Percentiles rank a stretch among this genome's conserved stretches.
Conservation (phyloP, 2,329 filamentous ascomycete species). For the Tolypocladium cylindrosporum region DNA sequence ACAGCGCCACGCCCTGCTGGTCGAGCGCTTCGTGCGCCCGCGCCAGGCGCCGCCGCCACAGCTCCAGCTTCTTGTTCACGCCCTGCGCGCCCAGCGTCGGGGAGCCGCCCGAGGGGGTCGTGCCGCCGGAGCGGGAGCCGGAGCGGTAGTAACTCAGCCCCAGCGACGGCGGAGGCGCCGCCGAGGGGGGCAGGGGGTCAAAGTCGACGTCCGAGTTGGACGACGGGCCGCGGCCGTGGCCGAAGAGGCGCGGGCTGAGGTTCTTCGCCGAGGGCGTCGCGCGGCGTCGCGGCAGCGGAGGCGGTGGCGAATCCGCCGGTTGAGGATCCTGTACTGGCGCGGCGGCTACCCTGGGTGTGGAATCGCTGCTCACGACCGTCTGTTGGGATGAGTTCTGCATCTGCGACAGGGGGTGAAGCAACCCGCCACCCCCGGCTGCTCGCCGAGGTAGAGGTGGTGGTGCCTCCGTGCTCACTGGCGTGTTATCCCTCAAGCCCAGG, state of each 20-base stretch:
- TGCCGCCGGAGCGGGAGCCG: constrained; percentile 18
- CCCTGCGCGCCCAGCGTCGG: constrained; percentile 22
- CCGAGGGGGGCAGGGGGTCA: constrained; percentile 26
- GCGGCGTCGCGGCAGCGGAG: constrained; percentile 36
- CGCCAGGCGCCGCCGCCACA: constrained; percentile 61
- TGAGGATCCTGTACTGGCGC: not conserved
- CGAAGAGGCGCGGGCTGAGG: constrained; percentile 19
- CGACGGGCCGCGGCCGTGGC: constrained; percentile 18
- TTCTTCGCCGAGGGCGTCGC: constrained; percentile 26
- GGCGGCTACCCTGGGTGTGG: constrained; percentile 3
- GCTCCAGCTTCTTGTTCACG: constrained; percentile 57
- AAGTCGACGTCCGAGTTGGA: constrained; percentile 31
- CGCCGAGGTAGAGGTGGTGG: constrained; percentile 27
- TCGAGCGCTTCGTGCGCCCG: constrained; percentile 54
- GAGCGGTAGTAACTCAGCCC: constrained; percentile 14
- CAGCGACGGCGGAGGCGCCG: constrained; percentile 8
- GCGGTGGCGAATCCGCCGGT: constrained; percentile 25
- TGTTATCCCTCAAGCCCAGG: not conserved
- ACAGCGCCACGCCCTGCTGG: constrained; percentile 55
- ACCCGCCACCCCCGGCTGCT: constrained; percentile 11
- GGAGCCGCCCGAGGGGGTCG: constrained; percentile 21
- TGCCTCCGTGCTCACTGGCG: not conserved
- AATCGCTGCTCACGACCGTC: constrained; percentile 11
- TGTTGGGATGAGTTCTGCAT: constrained; percentile 30
- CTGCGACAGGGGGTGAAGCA: constrained; percentile 28